Evolutionary conservation across 1,284 basidiomycete species (phyloP), one percentile per base, ranked within the genome.

Genomic region (Sanghuangporus weigelae): DNA sequence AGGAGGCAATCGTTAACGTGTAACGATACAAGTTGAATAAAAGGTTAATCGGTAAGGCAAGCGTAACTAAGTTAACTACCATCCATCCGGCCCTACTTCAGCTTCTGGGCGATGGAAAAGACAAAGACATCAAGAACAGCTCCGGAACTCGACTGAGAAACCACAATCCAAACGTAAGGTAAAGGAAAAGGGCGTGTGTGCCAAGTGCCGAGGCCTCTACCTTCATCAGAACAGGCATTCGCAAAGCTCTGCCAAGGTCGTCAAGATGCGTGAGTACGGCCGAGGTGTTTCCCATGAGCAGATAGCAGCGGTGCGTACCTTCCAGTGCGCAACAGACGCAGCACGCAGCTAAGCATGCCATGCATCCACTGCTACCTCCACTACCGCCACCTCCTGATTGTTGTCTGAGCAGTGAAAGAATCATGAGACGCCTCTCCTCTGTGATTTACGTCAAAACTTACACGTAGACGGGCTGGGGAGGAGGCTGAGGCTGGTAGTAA

Each of bases 281-380:
- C 36, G 1, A 2, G 2, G 26, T 4, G 26, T 56, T 53, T 39
- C 59, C 59, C 62, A 69, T 39, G 57, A 10, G 21, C 12, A 48
- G 36, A 19, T 38, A 48, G 16, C 38, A 42, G 57, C 66, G 59
- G 50, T 60, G 76, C 85, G 63, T 65, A 89, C 88, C 90, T 78
- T 92, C 90, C 12, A 84, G 84, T 68, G 87, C 90, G 75, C 90
- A 92, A 73, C 90, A 92, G 67, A 89, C 76, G 70, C 85, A 87
- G 12, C 82, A 77, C 67, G 86, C 90, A 19, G 87, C 84, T 68
- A 91, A 76, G 72, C 90, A 92, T 35, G 89, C 90, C 72, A 82
- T 79, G 70, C 85, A 89, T 16, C 81, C 80, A 0, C 70, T 67
- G 57, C 72, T 71, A 38, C 75, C 79, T 50, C 75, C 77, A 40